Evolutionary conservation across 2,329 filamentous ascomycete species (phyloP), one percentile per base, ranked within the genome.

Genomic region (Plectosphaerella sp.): DNA sequence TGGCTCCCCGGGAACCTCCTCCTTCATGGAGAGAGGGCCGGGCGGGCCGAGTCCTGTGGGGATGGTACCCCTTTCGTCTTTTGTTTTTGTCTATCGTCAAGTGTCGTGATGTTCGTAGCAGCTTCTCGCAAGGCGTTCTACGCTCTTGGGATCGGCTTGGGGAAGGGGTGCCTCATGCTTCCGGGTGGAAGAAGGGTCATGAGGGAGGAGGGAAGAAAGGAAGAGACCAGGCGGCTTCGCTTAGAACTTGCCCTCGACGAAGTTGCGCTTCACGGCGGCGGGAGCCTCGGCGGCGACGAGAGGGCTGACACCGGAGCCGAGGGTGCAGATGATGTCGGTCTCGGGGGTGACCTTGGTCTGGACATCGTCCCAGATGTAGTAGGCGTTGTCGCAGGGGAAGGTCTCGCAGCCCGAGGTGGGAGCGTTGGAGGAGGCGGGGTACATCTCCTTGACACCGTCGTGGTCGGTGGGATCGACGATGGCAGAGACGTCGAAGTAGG

Each of bases 401-500:
- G 57, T 52, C 49, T 70, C 65, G 65, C 80, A 83, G 42, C 79
- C 80, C 18, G 77, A 81, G 60, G 74, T 66, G 60, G 73, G 54
- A 8, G 55, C 57, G 57, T 69, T 60, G 52, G 56, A 50, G 49
- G 50, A 60, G 51, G 63, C 64, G 25, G 79, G 79, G 68, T 68
- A 82, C 64, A 83, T 73, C 68, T 75, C 67, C 73, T 82, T 80
- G 61, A 83, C 72, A 59, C 77, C 77, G 57, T 74, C 52, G 57
- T 67, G 59, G 65, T 82, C 80, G 39, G 62, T 61, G 48, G 77
- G 66, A 65, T 78, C 68, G 59, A 82, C 76, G 57, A 83, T 83
- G 63, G 79, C 79, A 11, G 78, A 82, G 56, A 83, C 78, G 57
- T 83, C 80, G 53, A 79, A 83, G 73, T 75, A 83, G 52, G 75